A percentile compares a stretch with the other conserved stretches of the same genome.
Evolutionary conservation across 768 basidiomycete species (phyloP).

Genomic region (Suillus bovinus): DNA sequence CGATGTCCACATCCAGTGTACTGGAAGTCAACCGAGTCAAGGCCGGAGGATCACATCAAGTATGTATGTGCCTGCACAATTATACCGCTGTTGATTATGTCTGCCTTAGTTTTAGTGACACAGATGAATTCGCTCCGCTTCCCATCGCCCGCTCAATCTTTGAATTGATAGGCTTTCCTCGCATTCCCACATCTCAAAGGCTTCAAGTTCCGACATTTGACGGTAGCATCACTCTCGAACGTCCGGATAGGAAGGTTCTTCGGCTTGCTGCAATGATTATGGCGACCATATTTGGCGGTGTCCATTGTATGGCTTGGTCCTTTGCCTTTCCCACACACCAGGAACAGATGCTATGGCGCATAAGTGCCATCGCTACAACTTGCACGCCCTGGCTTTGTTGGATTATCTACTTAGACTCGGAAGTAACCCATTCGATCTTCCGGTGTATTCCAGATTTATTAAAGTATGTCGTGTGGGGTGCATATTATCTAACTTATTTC

Average conservation of each 20-base stretch:
- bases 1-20: constrained; percentile 14
- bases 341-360: constrained; percentile 23
- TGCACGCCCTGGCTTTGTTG: neutral
- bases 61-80: neutral
- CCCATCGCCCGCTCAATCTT: neutral
- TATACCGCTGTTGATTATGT: neutral
- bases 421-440: too few relatives aligned
- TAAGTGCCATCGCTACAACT: constrained; percentile 14
- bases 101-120: neutral
- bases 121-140: neutral
- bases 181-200: neutral
- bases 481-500: neutral
- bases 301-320: constrained; percentile 28
- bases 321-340: neutral
- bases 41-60: neutral
- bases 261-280: neutral
- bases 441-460: too few relatives aligned
- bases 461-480: too few relatives aligned
- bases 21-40: neutral
- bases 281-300: constrained; percentile 4
- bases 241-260: neutral
- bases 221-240: neutral
- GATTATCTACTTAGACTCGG: too few relatives aligned
- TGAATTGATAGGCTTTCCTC: neutral
- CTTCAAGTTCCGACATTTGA: neutral